phyloP scores from a whole-genome alignment of 2,329 filamentous ascomycete species.

The Catunica adiposa region DNA sequence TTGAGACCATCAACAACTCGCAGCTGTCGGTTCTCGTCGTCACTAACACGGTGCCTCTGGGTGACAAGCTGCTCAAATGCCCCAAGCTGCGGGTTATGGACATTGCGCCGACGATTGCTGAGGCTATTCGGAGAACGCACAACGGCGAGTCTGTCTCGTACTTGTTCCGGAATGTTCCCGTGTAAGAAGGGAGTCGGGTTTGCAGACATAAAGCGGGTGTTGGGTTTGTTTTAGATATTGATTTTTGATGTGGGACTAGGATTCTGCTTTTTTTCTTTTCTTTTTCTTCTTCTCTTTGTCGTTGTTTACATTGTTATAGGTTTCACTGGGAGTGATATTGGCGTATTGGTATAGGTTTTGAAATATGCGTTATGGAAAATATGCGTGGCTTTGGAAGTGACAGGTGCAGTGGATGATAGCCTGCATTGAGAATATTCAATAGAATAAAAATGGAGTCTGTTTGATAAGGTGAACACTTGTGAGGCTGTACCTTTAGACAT shows the following conservation, averaged over 20 bases:
- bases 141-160: slow-evolving; percentile 51
- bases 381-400: not conserved
- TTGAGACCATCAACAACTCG: slow-evolving; percentile 69
- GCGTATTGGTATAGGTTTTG: slow-evolving; percentile 1
- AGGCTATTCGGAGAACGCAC: slow-evolving; percentile 51
- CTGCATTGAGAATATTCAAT: not conserved
- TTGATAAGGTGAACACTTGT: no score
- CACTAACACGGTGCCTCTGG: slow-evolving; percentile 49
- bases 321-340: not conserved
- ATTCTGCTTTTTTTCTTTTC: slow-evolving; percentile 1
- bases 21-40: slow-evolving; percentile 66
- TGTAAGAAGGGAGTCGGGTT: slow-evolving; percentile 19
- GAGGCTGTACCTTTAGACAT: no score
- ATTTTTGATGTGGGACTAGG: not conserved
- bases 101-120: slow-evolving; percentile 68
- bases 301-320: not conserved
- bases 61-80: slow-evolving; percentile 65
- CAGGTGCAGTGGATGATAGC: not conserved
- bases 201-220: not conserved
- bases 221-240: not conserved
- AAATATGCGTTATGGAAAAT: not conserved
- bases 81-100: slow-evolving; percentile 78
- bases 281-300: not conserved
- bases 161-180: slow-evolving; percentile 49
- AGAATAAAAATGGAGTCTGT: no score